Conservation (phyloP, 2,329 filamentous ascomycete genomes). For the Fusarium sp. region DNA sequence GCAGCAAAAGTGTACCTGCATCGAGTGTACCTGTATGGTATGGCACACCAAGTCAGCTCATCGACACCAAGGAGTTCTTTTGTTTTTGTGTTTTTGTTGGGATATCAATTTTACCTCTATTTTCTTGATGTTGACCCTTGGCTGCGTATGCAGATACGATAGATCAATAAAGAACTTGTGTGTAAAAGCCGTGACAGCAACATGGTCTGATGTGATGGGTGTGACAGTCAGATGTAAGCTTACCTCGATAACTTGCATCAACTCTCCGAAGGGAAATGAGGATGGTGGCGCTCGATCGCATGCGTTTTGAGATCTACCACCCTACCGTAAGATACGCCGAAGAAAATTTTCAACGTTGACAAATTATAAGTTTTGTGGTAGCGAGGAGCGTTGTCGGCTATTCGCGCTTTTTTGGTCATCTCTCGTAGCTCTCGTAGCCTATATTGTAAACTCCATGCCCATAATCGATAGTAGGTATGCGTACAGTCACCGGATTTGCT, state of each 20-base stretch:
- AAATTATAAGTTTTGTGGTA: constrained; percentile 5
- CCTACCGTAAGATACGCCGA: constrained; percentile 1
- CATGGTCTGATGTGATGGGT: constrained; percentile 27
- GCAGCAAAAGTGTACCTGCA: constrained; percentile 25
- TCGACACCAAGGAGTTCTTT: constrained; percentile 5
- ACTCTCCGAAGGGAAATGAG: constrained; percentile 14
- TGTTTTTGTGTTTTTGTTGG: constrained; percentile 12
- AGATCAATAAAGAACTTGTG: constrained; percentile 1
- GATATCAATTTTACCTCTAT: constrained; percentile 4
- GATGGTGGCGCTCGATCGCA: constrained; percentile 17
- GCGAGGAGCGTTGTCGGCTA: background rate
- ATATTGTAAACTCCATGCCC: constrained; percentile 24
- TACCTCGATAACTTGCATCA: constrained; percentile 13
- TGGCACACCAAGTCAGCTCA: constrained; percentile 12
- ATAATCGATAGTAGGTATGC: constrained; percentile 19
- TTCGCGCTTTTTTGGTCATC: background rate
- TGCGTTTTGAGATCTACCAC: constrained; percentile 28
- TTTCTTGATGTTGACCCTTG: constrained; percentile 4
- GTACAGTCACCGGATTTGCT: constrained; percentile 9
- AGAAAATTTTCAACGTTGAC: constrained; percentile 5
- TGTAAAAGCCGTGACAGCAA: constrained; percentile 16
- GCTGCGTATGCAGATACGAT: constrained; percentile 11
- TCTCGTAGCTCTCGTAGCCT: background rate
- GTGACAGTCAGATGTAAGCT: constrained; percentile 27
- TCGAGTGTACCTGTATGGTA: constrained; percentile 16